These are phyloP conservation scores for Elsinoe arachidis DNA, from an alignment of 2,329 filamentous ascomycete genomes.

Conservation along the genomic window DNA sequence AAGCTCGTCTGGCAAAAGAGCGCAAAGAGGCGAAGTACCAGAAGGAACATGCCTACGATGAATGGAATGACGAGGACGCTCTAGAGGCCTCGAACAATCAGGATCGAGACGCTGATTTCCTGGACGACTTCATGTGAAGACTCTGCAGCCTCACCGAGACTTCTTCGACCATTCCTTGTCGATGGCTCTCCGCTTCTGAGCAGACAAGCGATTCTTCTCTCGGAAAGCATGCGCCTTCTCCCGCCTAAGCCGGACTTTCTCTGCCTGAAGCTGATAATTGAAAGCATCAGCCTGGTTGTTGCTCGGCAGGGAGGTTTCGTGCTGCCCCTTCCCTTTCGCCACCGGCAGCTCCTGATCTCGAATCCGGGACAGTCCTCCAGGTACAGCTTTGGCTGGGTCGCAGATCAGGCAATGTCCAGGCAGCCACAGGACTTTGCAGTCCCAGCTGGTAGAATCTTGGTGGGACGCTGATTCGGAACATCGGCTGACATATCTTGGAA, in stretches of 20 bases:
- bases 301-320: too few species aligned
- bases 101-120: conserved; percentile 65
- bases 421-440: neutral
- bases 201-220: neutral
- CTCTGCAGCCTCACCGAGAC: neutral
- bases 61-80: conserved; percentile 76
- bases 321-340: too few species aligned
- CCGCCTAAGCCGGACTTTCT: neutral
- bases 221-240: neutral
- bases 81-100: conserved; percentile 75
- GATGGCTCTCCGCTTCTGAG: neutral
- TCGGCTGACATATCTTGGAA: neutral
- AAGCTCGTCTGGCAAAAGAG: conserved; percentile 64
- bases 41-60: conserved; percentile 96
- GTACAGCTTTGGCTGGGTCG: neutral
- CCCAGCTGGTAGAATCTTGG: neutral
- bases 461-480: neutral
- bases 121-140: conserved; percentile 78
- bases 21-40: conserved; percentile 84
- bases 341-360: too few species aligned
- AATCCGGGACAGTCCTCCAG: neutral
- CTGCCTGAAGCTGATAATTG: neutral
- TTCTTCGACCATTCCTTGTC: neutral
- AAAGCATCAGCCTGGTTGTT: neutral
- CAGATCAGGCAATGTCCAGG: neutral